Evolutionary conservation across 805 yeast species (phyloP).

Genomic region (Candida methanosorbosa): DNA sequence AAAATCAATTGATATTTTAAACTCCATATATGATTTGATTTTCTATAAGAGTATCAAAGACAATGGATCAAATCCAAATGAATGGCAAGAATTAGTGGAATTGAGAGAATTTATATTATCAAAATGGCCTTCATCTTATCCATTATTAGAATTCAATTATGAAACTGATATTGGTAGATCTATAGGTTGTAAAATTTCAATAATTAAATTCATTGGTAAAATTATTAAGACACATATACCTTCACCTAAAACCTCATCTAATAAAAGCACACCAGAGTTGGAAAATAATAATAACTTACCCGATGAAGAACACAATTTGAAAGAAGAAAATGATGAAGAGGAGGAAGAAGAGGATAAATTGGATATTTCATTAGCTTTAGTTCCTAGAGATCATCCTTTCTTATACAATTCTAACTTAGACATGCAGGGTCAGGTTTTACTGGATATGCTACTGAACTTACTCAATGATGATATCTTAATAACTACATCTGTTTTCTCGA

Average conservation of each 20-base stretch:
- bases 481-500: slow-evolving; percentile 53
- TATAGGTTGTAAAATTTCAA: slow-evolving; percentile 54
- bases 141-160: slow-evolving; percentile 38
- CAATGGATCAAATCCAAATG: slow-evolving; percentile 4
- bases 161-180: slow-evolving; percentile 44
- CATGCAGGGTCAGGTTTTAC: slow-evolving; percentile 59
- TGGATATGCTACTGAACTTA: slow-evolving; percentile 55
- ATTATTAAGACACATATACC: slow-evolving; percentile 47
- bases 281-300: slow-evolving; percentile 1
- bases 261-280: slow-evolving; percentile 13
- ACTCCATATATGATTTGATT: slow-evolving; percentile 34
- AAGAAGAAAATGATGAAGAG: not conserved
- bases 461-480: slow-evolving; percentile 47
- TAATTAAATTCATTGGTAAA: slow-evolving; percentile 63
- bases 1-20: slow-evolving; percentile 25
- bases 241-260: too few relatives aligned
- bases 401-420: slow-evolving; percentile 47
- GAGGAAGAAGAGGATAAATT: not conserved
- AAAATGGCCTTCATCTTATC: slow-evolving; percentile 52
- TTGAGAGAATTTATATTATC: slow-evolving; percentile 53
- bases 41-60: not conserved
- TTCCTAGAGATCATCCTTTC: slow-evolving; percentile 55
- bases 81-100: slow-evolving; percentile 48
- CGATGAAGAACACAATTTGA: not conserved
- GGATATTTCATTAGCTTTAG: slow-evolving; percentile 41